These are phyloP conservation scores for Rubroboletus satanas DNA, from an alignment of 768 basidiomycete species.

Conservation along the genomic window DNA sequence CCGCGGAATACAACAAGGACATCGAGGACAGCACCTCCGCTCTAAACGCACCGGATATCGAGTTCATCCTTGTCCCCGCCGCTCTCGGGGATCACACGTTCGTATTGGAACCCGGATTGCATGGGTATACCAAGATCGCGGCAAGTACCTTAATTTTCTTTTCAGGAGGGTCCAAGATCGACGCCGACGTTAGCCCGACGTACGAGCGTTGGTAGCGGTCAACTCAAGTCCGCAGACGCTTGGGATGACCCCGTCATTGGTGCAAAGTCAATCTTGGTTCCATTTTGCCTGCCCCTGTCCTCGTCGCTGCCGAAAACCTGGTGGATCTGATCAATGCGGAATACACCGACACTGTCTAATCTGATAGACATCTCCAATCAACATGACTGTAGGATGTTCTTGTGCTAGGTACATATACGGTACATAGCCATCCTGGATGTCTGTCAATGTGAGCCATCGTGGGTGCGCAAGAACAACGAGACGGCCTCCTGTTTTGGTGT, in stretches of 20 bases:
- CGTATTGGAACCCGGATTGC: not conserved
- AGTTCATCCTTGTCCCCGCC: constrained; percentile 20
- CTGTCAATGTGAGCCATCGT: not conserved
- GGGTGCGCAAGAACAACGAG: constrained; percentile 32
- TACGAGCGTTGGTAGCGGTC: constrained; percentile 39
- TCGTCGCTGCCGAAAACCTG: constrained; percentile 35
- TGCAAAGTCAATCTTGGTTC: constrained; percentile 33
- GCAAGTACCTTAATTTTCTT: constrained; percentile 8
- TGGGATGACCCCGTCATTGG: constrained; percentile 41
- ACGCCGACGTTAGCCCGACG: constrained; percentile 35
- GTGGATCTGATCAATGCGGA: constrained; percentile 33
- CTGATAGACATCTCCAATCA: not conserved
- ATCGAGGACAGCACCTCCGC: constrained; percentile 31
- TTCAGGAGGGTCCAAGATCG: not conserved
- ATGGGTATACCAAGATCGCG: constrained; percentile 23
- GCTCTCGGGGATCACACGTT: not conserved
- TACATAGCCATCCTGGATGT: not conserved
- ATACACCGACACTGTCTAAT: constrained; percentile 1
- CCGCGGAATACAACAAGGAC: constrained; percentile 23
- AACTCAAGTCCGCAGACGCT: constrained; percentile 39
- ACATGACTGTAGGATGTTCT: not conserved
- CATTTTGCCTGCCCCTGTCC: constrained; percentile 19
- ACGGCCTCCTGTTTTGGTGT: constrained; percentile 11
- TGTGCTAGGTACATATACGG: not conserved
- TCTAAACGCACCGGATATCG: constrained; percentile 29